These are phyloP conservation scores for Wallacemonas sp. DNA, from an alignment of 208 protist species.

Conservation along the genomic window DNA sequence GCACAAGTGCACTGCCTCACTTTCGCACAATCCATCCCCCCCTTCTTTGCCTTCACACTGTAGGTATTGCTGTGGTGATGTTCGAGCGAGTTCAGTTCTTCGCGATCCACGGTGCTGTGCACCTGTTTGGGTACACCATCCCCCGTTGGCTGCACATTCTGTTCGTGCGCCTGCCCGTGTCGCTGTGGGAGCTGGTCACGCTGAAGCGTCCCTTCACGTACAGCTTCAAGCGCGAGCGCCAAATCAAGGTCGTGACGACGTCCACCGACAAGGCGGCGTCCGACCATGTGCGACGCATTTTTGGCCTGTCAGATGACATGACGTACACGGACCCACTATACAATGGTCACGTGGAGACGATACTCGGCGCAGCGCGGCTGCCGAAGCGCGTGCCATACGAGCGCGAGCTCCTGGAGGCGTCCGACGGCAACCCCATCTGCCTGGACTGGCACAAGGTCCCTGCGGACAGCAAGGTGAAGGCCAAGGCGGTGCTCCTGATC, in stretches of 20 bases:
- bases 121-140: constrained; percentile 38
- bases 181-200: constrained; percentile 38
- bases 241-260: constrained; percentile 32
- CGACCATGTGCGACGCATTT: constrained; percentile 8
- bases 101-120: constrained; percentile 23
- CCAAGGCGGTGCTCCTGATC: constrained; percentile 45
- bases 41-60: no score
- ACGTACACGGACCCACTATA: constrained; percentile 63
- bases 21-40: no score
- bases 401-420: constrained; percentile 38
- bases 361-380: constrained; percentile 32
- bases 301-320: constrained; percentile 32
- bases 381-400: constrained; percentile 32
- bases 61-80: no score
- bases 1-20: no score
- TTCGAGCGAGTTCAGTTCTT: constrained; percentile 28
- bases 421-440: constrained; percentile 63
- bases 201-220: constrained; percentile 30
- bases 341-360: constrained; percentile 55
- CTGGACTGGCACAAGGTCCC: constrained; percentile 50
- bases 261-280: constrained; percentile 15
- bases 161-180: constrained; percentile 37
- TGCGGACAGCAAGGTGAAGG: constrained; percentile 3
- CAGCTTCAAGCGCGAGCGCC: constrained; percentile 25
- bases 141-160: constrained; percentile 35